Conservation (phyloP, 2,329 filamentous ascomycete species). For the Phyllosticta citriasiana region DNA sequence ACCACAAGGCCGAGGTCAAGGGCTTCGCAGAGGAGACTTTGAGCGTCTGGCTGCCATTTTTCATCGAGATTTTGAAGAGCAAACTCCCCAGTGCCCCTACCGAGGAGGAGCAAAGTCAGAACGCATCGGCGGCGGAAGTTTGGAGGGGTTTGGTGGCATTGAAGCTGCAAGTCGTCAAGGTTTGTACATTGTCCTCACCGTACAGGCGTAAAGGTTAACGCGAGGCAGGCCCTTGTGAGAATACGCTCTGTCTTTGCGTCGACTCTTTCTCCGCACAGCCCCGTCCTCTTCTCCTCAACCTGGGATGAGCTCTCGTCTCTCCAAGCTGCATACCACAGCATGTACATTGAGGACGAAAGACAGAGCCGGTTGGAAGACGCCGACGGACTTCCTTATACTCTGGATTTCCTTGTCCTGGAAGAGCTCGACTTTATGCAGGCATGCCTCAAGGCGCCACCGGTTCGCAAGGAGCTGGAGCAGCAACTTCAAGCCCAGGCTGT, state of each 20-base stretch:
- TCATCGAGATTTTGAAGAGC: conserved; percentile 66
- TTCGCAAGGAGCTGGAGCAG: conserved; percentile 78
- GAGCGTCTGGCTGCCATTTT: conserved; percentile 79
- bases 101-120: conserved; percentile 49
- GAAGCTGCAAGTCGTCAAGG: conserved; percentile 86
- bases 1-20: conserved; percentile 78
- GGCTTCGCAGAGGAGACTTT: conserved; percentile 81
- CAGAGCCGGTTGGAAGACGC: conserved; percentile 84
- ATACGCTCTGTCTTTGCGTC: conserved; percentile 75
- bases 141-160: conserved; percentile 79
- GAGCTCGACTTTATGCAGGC: conserved; percentile 92
- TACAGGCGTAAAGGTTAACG: background rate
- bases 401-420: conserved; percentile 88
- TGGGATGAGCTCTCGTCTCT: conserved; percentile 79
- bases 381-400: conserved; percentile 83
- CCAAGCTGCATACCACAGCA: conserved; percentile 62
- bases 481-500: conserved; percentile 54
- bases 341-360: conserved; percentile 77
- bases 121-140: conserved; percentile 43
- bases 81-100: conserved; percentile 53
- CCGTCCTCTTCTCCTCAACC: conserved; percentile 70
- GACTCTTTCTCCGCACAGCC: conserved; percentile 72
- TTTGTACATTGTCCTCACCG: conserved; percentile 19
- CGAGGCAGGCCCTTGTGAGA: conserved; percentile 66
- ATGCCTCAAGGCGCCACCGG: conserved; percentile 76